phyloP scores from a whole-genome alignment of 2,329 filamentous ascomycete genomes.

The Beauveria brongniartii region DNA sequence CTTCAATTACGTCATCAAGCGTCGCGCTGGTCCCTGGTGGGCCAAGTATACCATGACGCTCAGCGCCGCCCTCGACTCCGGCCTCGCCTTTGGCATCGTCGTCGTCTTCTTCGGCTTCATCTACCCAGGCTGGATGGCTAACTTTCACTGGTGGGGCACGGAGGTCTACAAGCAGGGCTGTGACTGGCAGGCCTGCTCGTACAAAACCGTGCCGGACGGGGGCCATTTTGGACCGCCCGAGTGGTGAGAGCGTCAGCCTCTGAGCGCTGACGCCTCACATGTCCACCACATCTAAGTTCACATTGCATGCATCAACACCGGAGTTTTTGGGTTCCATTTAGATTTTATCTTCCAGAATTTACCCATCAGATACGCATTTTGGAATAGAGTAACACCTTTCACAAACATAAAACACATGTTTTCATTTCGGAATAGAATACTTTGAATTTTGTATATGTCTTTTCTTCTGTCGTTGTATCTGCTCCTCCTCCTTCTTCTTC shows the following conservation, averaged over 20 bases:
- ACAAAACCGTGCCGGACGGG: slow-evolving; percentile 54
- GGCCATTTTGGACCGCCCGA: slow-evolving; percentile 56
- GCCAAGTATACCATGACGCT: slow-evolving; percentile 87
- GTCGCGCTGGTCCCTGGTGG: slow-evolving; percentile 70
- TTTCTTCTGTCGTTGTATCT: not conserved
- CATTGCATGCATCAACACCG: not conserved
- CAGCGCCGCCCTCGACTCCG: slow-evolving; percentile 74
- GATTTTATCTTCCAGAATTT: not conserved
- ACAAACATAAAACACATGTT: not conserved
- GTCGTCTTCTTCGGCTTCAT: slow-evolving; percentile 80
- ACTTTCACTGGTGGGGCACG: slow-evolving; percentile 82
- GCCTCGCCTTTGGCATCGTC: slow-evolving; percentile 73
- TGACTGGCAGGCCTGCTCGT: slow-evolving; percentile 76
- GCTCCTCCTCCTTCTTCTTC: not conserved
- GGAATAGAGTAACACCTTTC: not conserved
- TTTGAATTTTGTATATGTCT: not conserved
- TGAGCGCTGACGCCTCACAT: not conserved
- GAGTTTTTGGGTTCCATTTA: not conserved
- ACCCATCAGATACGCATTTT: not conserved
- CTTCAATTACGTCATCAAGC: slow-evolving; percentile 72
- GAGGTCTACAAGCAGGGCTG: slow-evolving; percentile 78
- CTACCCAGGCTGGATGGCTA: slow-evolving; percentile 67
- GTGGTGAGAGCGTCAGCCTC: slow-evolving; percentile 34
- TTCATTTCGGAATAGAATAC: not conserved
- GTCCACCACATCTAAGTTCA: not conserved